phyloP scores from a whole-genome alignment of 1,139 yeast genomes.

The Saccharomycopsis crataegensis region DNA sequence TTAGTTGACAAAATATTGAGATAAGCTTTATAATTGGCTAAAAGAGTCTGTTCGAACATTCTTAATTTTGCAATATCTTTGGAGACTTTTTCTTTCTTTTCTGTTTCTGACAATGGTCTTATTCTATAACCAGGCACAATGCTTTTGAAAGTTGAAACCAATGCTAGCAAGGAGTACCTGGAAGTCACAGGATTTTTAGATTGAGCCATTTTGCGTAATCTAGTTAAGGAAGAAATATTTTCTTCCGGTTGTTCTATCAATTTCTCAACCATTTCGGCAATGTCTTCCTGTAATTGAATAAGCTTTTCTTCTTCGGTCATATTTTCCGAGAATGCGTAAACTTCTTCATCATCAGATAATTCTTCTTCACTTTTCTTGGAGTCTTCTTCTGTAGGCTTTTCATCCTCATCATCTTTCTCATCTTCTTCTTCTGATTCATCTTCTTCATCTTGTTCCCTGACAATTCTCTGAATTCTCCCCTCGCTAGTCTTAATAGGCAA shows the following conservation, averaged over 20 bases:
- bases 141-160: slow-evolving; percentile 78
- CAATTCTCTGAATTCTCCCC: slow-evolving; percentile 64
- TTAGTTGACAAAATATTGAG: slow-evolving; percentile 44
- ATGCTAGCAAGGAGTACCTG: slow-evolving; percentile 68
- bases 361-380: slow-evolving; percentile 23
- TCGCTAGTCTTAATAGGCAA: slow-evolving; percentile 72
- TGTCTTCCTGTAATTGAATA: slow-evolving; percentile 63
- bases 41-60: slow-evolving; percentile 39
- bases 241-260: slow-evolving; percentile 90
- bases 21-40: slow-evolving; percentile 63
- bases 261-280: slow-evolving; percentile 73
- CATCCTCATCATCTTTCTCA: slow-evolving; percentile 21
- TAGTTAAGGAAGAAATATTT: slow-evolving; percentile 55
- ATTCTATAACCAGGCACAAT: slow-evolving; percentile 86
- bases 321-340: slow-evolving; percentile 39
- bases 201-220: slow-evolving; percentile 64
- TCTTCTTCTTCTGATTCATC: slow-evolving; percentile 23
- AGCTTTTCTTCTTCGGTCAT: slow-evolving; percentile 54
- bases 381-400: slow-evolving; percentile 26
- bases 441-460: slow-evolving; percentile 30
- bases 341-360: slow-evolving; percentile 28
- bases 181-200: slow-evolving; percentile 62
- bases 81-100: slow-evolving; percentile 73
- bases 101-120: slow-evolving; percentile 73
- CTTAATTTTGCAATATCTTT: slow-evolving; percentile 64